A percentile compares a stretch with the other conserved stretches of the same genome.
Conservation (phyloP, 805 yeast genomes). For the Candida palmyrensis region DNA sequence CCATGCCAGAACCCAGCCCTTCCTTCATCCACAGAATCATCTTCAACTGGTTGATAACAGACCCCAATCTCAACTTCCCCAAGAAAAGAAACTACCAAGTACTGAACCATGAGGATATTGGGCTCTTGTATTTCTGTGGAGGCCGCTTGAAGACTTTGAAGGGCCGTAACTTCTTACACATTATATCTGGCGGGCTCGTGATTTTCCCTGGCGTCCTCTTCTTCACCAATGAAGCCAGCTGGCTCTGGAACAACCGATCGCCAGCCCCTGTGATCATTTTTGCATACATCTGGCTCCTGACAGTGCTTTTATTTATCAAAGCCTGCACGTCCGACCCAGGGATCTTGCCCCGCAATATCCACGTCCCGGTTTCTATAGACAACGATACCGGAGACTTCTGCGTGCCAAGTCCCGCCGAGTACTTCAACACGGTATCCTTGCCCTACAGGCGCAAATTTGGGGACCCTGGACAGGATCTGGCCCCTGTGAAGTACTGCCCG, state of each 20-base stretch:
- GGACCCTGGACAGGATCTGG: conserved; percentile 23
- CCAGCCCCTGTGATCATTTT: conserved; percentile 56
- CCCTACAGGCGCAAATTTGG: too few relatives aligned
- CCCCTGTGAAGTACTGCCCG: conserved; percentile 51
- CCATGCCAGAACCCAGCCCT: background rate
- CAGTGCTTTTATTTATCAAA: conserved; percentile 43
- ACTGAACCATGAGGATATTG: conserved; percentile 25
- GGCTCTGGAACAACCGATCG: conserved; percentile 53
- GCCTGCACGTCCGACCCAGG: conserved; percentile 71
- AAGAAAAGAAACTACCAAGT: conserved; percentile 37
- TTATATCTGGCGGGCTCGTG: conserved; percentile 27
- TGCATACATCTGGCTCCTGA: conserved; percentile 51
- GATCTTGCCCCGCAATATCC: conserved; percentile 59
- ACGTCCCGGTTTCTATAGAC: conserved; percentile 30
- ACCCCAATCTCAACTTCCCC: conserved; percentile 13
- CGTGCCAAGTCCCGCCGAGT: conserved; percentile 48
- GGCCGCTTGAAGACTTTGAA: conserved; percentile 53
- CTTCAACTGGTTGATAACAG: conserved; percentile 25
- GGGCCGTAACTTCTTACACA: conserved; percentile 34
- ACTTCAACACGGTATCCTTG: conserved; percentile 43
- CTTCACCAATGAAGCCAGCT: conserved; percentile 39
- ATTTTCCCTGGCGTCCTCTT: conserved; percentile 50
- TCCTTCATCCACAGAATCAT: conserved; percentile 12
- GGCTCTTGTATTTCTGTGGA: conserved; percentile 53
- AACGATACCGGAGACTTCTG: conserved; percentile 15